Evolutionary conservation across 352 stramenopile genomes (phyloP), one percentile per base, ranked within the genome.

Genomic region (Plasmopara halstedii): DNA sequence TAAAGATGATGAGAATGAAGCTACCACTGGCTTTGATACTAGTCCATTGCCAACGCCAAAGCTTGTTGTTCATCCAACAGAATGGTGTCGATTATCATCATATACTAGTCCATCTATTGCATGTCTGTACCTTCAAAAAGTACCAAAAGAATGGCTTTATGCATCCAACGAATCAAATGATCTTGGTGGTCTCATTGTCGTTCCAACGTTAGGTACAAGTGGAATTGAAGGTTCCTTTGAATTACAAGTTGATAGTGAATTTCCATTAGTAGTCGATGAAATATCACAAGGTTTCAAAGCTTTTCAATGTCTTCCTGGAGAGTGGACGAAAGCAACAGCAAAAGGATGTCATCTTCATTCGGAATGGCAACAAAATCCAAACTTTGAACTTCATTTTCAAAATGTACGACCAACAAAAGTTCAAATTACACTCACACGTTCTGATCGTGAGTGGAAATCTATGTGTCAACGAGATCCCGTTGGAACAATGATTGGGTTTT

Each of bases 401-500:
- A 68, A 64, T 18, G 66, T 87, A 17, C 66, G 82, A 1, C 68
- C 77, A 5, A 73, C 72, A 2, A 85, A 76, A 35, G 79, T 93
- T 7, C 79, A 71, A 22, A 86, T 95, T 62, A 77, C 74, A 17
- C 64, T 96, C 27, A 83, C 77, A 7, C 70, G 84, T 2, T 86
- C 77, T 10, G 85, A 94, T 43, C 67, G 80, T 25, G 77, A 92
- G 57, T 95, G 85, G 85, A 76, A 73, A 25, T 54, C 52, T 19
- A 83, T 86, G 40, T 94, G 81, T 51, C 84, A 85, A 41, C 75
- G 76, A 8, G 85, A 96, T 56, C 65, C 70, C 0, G 83, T 96
- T 10, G 85, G 84, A 13, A 74, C 70, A 25, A 96, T 95, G 85
- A 91, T 96, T 51, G 85, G 85, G 11, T 95, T 96, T 46, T 96